Conservation (phyloP, 1,284 basidiomycete species). For the Microbotryum silenes-acaulis region DNA sequence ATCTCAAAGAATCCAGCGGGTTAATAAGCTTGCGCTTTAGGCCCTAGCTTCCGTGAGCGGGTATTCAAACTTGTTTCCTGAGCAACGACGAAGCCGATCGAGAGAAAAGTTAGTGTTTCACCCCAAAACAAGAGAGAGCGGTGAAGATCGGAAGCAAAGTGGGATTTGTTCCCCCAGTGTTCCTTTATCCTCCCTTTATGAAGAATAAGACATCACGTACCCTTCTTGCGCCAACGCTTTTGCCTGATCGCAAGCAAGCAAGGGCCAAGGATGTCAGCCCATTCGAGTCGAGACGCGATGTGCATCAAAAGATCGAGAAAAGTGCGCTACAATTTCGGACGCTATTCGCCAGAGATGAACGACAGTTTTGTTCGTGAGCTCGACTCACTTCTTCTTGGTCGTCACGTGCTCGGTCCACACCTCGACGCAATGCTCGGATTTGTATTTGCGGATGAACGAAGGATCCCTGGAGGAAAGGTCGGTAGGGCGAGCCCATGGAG, state of each 20-base stretch:
- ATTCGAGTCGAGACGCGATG: too few relatives aligned
- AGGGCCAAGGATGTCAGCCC: neutral
- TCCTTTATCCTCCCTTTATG: too few relatives aligned
- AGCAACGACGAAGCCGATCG: neutral
- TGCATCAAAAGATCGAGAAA: too few relatives aligned
- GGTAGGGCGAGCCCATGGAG: neutral
- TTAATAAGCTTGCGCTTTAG: neutral
- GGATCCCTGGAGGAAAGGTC: constrained; percentile 62
- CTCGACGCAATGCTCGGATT: constrained; percentile 72
- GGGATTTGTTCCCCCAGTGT: too few relatives aligned
- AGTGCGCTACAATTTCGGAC: neutral
- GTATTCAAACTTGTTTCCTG: constrained; percentile 61
- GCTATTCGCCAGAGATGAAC: neutral
- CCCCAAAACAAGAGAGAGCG: too few relatives aligned
- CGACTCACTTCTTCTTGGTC: constrained; percentile 78
- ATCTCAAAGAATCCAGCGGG: too few relatives aligned
- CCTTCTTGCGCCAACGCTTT: constrained; percentile 30
- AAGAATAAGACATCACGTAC: neutral
- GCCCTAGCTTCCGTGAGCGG: constrained; percentile 62
- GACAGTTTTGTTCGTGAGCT: neutral
- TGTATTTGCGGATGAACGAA: constrained; percentile 89
- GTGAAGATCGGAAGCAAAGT: too few relatives aligned
- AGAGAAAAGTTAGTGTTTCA: too few relatives aligned
- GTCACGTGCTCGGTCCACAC: constrained; percentile 72
- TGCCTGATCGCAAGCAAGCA: constrained; percentile 10